Evolutionary conservation across 306 rosid genomes (phyloP), one percentile per base, ranked within the genome.

Genomic region (Vigna radiata): DNA sequence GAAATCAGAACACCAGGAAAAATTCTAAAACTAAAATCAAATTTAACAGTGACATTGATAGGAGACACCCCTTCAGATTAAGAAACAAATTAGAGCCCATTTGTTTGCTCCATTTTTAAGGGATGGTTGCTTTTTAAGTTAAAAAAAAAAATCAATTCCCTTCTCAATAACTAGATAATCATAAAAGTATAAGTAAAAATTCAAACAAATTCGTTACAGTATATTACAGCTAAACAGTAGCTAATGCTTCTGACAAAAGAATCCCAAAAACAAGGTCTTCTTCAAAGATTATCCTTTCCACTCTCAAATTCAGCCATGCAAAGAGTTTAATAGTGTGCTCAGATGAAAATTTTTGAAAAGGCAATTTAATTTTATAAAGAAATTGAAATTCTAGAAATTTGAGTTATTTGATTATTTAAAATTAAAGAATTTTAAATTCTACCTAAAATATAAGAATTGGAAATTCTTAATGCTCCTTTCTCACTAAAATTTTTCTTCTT

Each of bases 1-100:
- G 53, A 46, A 46, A 64, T 8, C 27, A 50, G 43, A 56, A 25
- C 73, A 69, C 76, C 21, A 74, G 56, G 17, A 17, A 81, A 73
- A 47, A 5, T 17, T 68, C 49, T 69, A 18, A 60, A 60, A 72
- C 65, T 21, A 54, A 46, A 66, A 58, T 60, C 52, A 72, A 77
- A 52, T 21, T 70, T 16, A 8, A 27, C 69, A 19, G 31, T 21
- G 25, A 44, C 60, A 77, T 44, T 71, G 33, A 60, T 62, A 9
- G 18, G 53, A 39, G 37, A 58, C 47, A 65, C 23, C 73, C 47
- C 68, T 63, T 68, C 47, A 49, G 54, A 46, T 23, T 31, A 39
- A 41, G 36, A 73, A 82, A 43, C 21, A 58, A 41, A 70, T 14
- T 61, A 58, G 37, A 16, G 9, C 77, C 17, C 25, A 25, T 44